phyloP scores from a whole-genome alignment of 306 rosid species.

The Quillaja saponaria region DNA sequence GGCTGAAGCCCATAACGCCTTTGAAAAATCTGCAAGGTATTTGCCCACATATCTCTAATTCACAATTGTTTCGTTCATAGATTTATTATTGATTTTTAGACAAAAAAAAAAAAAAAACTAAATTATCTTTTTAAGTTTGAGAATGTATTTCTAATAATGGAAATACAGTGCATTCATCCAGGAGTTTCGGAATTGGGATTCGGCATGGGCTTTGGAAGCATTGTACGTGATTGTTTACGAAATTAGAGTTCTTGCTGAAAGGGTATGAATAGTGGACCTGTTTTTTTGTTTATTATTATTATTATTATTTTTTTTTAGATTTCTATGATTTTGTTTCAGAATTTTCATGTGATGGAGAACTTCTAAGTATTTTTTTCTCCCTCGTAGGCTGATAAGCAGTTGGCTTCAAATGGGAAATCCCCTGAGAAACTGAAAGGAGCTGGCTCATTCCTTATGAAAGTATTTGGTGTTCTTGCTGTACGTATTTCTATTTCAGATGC shows the following conservation, averaged over 20 bases:
- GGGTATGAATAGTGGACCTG: conserved; percentile 39
- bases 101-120: neutral
- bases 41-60: neutral
- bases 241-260: conserved; percentile 92
- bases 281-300: neutral
- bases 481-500: conserved; percentile 27
- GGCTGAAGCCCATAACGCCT: conserved; percentile 73
- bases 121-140: neutral
- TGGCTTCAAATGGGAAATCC: conserved; percentile 73
- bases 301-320: neutral
- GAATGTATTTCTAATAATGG: conserved; percentile 16
- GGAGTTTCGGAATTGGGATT: conserved; percentile 96
- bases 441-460: conserved; percentile 96
- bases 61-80: neutral
- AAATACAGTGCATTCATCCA: conserved; percentile 81
- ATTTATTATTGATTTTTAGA: neutral
- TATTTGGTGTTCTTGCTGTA: conserved; percentile 94
- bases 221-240: conserved; percentile 73
- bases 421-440: conserved; percentile 96
- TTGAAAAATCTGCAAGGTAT: conserved; percentile 81
- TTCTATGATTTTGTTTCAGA: neutral
- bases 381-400: conserved; percentile 73
- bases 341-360: conserved; percentile 12
- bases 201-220: conserved; percentile 93
- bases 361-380: neutral